Evolutionary conservation across 345 rosid genomes (phyloP).

Genomic region (Linum usitatissimum): DNA sequence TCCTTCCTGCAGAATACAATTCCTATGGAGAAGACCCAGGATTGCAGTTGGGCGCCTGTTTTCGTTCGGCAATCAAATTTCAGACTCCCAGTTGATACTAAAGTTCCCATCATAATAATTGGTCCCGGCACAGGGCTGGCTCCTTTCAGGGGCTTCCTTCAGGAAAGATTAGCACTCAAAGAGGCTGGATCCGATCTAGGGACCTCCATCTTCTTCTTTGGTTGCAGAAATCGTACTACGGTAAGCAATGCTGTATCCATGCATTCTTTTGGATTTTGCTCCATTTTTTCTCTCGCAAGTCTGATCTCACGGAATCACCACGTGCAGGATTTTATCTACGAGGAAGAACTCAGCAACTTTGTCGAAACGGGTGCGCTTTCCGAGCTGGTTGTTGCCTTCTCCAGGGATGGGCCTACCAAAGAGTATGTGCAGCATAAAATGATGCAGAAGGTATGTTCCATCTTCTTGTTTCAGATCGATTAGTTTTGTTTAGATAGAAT

Average conservation of each 20-base stretch:
- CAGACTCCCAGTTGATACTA: conserved; percentile 69
- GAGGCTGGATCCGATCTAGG: conserved; percentile 78
- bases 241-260: conserved; percentile 23
- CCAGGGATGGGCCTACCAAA: conserved; percentile 94
- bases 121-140: conserved; percentile 99
- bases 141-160: conserved; percentile 98
- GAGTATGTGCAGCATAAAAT: conserved; percentile 94
- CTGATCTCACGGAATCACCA: not conserved
- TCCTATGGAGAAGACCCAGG: conserved; percentile 49
- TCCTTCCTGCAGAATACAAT: conserved; percentile 43
- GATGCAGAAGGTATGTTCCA: conserved; percentile 48
- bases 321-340: conserved; percentile 76
- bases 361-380: conserved; percentile 64
- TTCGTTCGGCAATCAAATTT: conserved; percentile 88
- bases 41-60: conserved; percentile 79
- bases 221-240: conserved; percentile 84
- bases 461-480: no score
- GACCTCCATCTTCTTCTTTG: conserved; percentile 68
- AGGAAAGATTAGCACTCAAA: conserved; percentile 72
- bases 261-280: not conserved
- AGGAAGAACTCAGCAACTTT: conserved; percentile 70
- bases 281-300: not conserved
- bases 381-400: conserved; percentile 76
- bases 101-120: conserved; percentile 80
- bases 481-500: no score